Evolutionary conservation across 805 yeast species (phyloP).

Genomic region (Candida silvicultrix): DNA sequence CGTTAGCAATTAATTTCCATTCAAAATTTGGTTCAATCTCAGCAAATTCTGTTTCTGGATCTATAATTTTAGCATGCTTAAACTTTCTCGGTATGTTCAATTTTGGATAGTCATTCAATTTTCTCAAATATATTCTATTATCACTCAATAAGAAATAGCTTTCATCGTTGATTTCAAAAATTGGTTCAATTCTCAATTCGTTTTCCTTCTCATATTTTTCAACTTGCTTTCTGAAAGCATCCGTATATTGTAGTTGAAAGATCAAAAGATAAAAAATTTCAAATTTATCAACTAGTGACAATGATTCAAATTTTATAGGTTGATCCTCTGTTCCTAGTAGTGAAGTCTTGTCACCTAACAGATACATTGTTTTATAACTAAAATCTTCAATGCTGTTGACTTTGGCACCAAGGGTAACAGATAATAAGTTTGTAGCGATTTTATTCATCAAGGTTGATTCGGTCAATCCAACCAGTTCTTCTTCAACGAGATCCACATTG

Average conservation of each 20-base stretch:
- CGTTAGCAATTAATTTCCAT: conserved; percentile 36
- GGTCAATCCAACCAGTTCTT: conserved; percentile 44
- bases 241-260: conserved; percentile 33
- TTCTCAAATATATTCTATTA: conserved; percentile 42
- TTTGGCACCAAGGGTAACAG: conserved; percentile 16
- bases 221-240: conserved; percentile 40
- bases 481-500: conserved; percentile 54
- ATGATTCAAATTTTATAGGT: conserved; percentile 30
- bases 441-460: conserved; percentile 37
- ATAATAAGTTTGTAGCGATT: conserved; percentile 27
- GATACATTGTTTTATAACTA: conserved; percentile 19
- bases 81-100: conserved; percentile 29
- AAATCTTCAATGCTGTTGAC: conserved; percentile 17
- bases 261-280: conserved; percentile 42
- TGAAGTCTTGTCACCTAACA: conserved; percentile 17
- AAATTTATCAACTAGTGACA: conserved; percentile 40
- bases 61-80: conserved; percentile 21
- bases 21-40: conserved; percentile 32
- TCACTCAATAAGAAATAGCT: conserved; percentile 39
- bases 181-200: conserved; percentile 27
- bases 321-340: conserved; percentile 19
- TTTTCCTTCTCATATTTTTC: conserved; percentile 30
- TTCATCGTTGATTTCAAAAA: conserved; percentile 17
- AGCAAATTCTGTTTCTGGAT: conserved; percentile 20
- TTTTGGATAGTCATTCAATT: conserved; percentile 22